These are phyloP conservation scores for Euphorbia tirucalli DNA, from an alignment of 345 rosid species.

Conservation along the genomic window DNA sequence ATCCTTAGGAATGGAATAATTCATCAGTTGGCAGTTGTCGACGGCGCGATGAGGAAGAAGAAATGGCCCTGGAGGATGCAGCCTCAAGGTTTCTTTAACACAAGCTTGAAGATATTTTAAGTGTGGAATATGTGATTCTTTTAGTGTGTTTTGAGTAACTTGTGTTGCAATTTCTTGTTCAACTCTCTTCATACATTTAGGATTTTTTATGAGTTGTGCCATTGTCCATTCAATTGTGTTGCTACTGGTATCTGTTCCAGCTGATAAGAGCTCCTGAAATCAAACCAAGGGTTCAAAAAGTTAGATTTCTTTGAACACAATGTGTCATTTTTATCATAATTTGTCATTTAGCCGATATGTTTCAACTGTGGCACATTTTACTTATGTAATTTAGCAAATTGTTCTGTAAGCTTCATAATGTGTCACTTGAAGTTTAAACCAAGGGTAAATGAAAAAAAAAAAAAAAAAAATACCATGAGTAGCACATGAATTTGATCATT, in stretches of 20 bases:
- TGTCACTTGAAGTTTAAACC: background rate
- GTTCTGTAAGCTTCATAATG: no score
- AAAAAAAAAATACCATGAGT: slow-evolving; percentile 27
- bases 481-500: slow-evolving; percentile 29
- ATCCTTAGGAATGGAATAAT: slow-evolving; percentile 23
- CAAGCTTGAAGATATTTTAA: slow-evolving; percentile 25
- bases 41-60: slow-evolving; percentile 29
- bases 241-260: slow-evolving; percentile 27
- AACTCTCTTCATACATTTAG: slow-evolving; percentile 10
- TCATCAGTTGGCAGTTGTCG: slow-evolving; percentile 18
- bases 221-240: slow-evolving; percentile 29
- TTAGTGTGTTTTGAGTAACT: background rate
- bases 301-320: no score
- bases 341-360: no score
- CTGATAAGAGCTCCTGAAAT: slow-evolving; percentile 25
- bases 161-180: slow-evolving; percentile 17
- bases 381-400: no score
- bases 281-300: background rate
- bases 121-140: slow-evolving; percentile 18
- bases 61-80: slow-evolving; percentile 30
- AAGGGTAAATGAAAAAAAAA: background rate
- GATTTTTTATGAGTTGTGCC: slow-evolving; percentile 27
- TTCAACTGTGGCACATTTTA: no score
- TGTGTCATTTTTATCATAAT: no score
- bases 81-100: slow-evolving; percentile 25